Evolutionary conservation across 306 rosid species (phyloP), one percentile per base, ranked within the genome.

Genomic region (Sindora glabra): DNA sequence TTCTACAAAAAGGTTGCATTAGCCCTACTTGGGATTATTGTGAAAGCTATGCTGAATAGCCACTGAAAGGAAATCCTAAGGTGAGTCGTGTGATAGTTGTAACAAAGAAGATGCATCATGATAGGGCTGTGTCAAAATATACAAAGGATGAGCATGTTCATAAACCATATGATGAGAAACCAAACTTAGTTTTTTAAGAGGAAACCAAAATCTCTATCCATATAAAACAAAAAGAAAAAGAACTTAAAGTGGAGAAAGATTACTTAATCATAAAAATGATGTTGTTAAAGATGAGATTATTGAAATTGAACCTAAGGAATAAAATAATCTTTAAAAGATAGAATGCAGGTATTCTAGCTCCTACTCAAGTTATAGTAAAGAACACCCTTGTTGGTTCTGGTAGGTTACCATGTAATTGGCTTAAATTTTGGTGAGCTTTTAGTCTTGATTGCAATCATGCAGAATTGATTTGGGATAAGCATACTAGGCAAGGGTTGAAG

Each of bases 401-500:
- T 50, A 85, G 97, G 81, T 77, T 94, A 63, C 81, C 89, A 27
- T 86, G 90, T 74, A 94, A 94, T 67, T 94, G 99, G 99, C 87
- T 90, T 59, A 95, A 89, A 84, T 94, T 94, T 79, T 94, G 99
- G 99, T 71, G 90, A 58, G 97, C 97, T 44, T 94, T 94, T 78
- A 84, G 89, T 74, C 90, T 94, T 50, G 99, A 94, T 74, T 97
- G 89, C 80, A 94, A 89, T 82, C 95, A 97, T 60, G 99, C 99
- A 29, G 99, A 94, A 81, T 77, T 94, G 87, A 89, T 94, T 55
- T 94, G 99, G 99, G 89, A 94, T 71, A 97, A 94, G 81, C 99
- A 94, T 54, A 84, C 97, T 39, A 78, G 99, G 81, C 99, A 94
- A 75, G 99, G 89, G 76, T 65, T 94, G 79, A 85, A 95, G 74